Base-by-base conservation (phyloP, 116 monocot genomes). In the Trichopus zeylanicus region DNA sequence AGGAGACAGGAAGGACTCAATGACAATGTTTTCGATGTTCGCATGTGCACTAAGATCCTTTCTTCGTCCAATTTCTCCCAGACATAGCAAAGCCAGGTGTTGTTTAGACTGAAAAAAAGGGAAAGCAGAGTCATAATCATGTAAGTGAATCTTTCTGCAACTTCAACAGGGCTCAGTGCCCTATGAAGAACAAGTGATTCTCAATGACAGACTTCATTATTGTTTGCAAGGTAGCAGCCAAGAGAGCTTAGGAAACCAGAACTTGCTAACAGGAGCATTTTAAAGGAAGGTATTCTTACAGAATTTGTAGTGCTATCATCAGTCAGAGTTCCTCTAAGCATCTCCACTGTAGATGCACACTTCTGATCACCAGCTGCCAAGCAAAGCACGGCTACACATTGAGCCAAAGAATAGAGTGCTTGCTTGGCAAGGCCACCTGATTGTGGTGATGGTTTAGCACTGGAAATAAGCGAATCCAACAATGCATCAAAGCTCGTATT, bases 311-410 rank as follows among this genome's bases (percentile, higher is more conserved):
- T 64, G 23, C 66, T 78, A 48, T 87, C 82, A 67, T 87, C 76
- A 70, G 72, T 72, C 46, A 97, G 73, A 54, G 90, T 97, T 58
- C 73, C 87, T 64, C 75, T 97, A 33, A 97, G 84, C 97, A 97
- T 97, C 72, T 84, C 97, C 29, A 97, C 91, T 3, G 97, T 97
- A 46, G 84, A 85, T 25, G 75, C 73, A 73, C 97, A 97, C 76
- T 97, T 97, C 42, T 73, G 67, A 65, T 91, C 80, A 53, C 87
- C 87, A n/a, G 91, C 97, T 46, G 91, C 82, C 48, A 97, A 63
- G 51, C 97, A 97, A 57, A 97, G 87, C 47, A 84, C 97, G 73
- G 97, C 97, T 37, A 97, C 91, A 82, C 97, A 97, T 22, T 86
- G 91, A 39, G 97, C 97, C 48, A 97, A 73, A 30, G 97, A 97